Evolutionary conservation across 2,329 filamentous ascomycete species (phyloP).

Genomic region (Aspergillus clavatus): DNA sequence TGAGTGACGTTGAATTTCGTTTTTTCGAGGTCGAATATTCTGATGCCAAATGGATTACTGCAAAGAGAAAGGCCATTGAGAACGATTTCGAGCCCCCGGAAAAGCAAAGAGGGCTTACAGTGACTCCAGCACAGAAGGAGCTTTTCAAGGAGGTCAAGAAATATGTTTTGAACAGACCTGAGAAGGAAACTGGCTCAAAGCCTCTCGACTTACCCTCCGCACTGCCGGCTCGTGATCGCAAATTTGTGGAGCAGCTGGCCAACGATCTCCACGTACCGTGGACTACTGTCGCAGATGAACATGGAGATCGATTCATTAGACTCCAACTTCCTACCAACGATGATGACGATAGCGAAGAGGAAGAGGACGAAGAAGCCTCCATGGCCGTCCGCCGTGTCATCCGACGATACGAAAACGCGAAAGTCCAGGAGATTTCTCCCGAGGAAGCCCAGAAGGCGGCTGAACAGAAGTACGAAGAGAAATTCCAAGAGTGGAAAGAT

Average conservation of each 20-base stretch:
- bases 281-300: slow-evolving; percentile 59
- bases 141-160: slow-evolving; percentile 77
- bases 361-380: slow-evolving; percentile 77
- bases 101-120: slow-evolving; percentile 60
- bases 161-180: slow-evolving; percentile 67
- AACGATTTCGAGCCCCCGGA: slow-evolving; percentile 57
- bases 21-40: slow-evolving; percentile 88
- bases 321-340: slow-evolving; percentile 55
- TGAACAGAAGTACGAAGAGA: slow-evolving; percentile 80
- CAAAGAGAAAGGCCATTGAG: slow-evolving; percentile 70
- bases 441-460: slow-evolving; percentile 75
- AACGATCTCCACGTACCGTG: slow-evolving; percentile 62
- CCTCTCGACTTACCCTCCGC: slow-evolving; percentile 68
- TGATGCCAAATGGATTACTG: slow-evolving; percentile 86
- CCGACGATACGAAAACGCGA: slow-evolving; percentile 85
- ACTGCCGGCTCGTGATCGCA: slow-evolving; percentile 78
- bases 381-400: slow-evolving; percentile 80
- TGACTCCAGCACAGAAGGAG: slow-evolving; percentile 75
- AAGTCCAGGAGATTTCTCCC: slow-evolving; percentile 71
- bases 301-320: slow-evolving; percentile 62
- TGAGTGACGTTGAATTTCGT: slow-evolving; percentile 83
- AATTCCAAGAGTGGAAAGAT: slow-evolving; percentile 90
- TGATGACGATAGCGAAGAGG: slow-evolving; percentile 54
- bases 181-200: slow-evolving; percentile 40
- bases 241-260: slow-evolving; percentile 86